A percentile compares a stretch with the other conserved stretches of the same genome.
phyloP scores from a whole-genome alignment of 2,329 filamentous ascomycete species.

The Sporothrix globosa region DNA sequence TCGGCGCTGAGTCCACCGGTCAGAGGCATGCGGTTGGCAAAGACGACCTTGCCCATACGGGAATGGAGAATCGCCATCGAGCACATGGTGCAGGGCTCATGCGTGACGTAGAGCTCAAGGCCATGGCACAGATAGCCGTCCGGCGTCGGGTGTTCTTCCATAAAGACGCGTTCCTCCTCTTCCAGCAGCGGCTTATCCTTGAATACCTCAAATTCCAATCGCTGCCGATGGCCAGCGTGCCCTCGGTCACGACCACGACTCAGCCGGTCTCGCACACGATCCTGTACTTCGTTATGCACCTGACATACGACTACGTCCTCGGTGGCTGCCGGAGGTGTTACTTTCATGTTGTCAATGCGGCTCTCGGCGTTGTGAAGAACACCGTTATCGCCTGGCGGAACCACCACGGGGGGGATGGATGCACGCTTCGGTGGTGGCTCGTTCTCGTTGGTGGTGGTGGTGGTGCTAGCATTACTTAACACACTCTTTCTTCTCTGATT shows the following conservation, averaged over 20 bases:
- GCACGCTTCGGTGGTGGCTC: conserved; percentile 36
- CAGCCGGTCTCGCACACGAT: conserved; percentile 36
- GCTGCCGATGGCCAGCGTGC: conserved; percentile 41
- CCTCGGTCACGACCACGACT: conserved; percentile 36
- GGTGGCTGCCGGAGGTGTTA: neutral
- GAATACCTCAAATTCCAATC: conserved; percentile 64
- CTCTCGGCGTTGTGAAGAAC: neutral
- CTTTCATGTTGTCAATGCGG: neutral
- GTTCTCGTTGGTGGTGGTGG: conserved; percentile 33
- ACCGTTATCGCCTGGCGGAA: neutral
- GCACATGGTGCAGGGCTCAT: conserved; percentile 96
- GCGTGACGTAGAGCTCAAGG: conserved; percentile 89
- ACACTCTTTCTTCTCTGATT: conserved; percentile 36
- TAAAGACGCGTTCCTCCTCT: conserved; percentile 65
- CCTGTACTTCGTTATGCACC: conserved; percentile 36
- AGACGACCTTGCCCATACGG: conserved; percentile 83
- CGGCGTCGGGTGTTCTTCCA: conserved; percentile 65
- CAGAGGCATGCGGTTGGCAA: conserved; percentile 74
- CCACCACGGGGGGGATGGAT: neutral
- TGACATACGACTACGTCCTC: conserved; percentile 25
- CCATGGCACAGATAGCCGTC: conserved; percentile 94
- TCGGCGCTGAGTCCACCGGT: conserved; percentile 86
- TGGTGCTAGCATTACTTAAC: neutral
- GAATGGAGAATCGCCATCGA: conserved; percentile 96
- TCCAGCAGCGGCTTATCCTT: conserved; percentile 69